Evolutionary conservation across 345 rosid species (phyloP).

Genomic region (Acer campestre): DNA sequence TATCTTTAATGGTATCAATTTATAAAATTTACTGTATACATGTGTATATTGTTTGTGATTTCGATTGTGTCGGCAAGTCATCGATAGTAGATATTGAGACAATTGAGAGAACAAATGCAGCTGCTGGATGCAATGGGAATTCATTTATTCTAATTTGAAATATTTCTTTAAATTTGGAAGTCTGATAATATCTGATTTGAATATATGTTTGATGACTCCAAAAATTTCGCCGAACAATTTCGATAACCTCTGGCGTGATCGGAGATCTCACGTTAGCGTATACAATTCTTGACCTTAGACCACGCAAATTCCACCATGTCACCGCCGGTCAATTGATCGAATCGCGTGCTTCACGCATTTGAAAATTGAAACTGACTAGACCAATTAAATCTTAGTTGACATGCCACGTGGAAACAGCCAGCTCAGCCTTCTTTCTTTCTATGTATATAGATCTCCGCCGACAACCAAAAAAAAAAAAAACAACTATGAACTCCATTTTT

Average conservation of each 20-base stretch:
- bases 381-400: background rate
- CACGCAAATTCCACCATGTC: constrained; percentile 18
- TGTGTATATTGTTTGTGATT: constrained; percentile 13
- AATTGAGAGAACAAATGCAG: constrained; percentile 15
- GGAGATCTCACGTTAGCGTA: constrained; percentile 14
- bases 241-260: background rate
- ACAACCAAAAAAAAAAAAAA: constrained; percentile 13
- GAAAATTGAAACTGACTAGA: constrained; percentile 2
- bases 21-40: background rate
- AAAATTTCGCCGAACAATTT: too few species aligned
- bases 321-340: constrained; percentile 1
- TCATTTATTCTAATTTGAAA: constrained; percentile 29
- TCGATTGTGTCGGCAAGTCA: constrained; percentile 24
- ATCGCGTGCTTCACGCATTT: background rate
- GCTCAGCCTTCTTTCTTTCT: background rate
- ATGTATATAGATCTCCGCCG: constrained; percentile 40
- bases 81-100: constrained; percentile 6
- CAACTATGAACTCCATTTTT: background rate
- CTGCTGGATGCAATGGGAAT: constrained; percentile 20
- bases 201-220: too few species aligned
- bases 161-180: too few species aligned
- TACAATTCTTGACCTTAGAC: background rate
- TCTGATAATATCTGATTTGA: too few species aligned
- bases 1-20: background rate
- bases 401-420: constrained; percentile 7